These are phyloP conservation scores for Bimuria novae-zelandiae DNA, from an alignment of 2,329 filamentous ascomycete species.

Conservation along the genomic window DNA sequence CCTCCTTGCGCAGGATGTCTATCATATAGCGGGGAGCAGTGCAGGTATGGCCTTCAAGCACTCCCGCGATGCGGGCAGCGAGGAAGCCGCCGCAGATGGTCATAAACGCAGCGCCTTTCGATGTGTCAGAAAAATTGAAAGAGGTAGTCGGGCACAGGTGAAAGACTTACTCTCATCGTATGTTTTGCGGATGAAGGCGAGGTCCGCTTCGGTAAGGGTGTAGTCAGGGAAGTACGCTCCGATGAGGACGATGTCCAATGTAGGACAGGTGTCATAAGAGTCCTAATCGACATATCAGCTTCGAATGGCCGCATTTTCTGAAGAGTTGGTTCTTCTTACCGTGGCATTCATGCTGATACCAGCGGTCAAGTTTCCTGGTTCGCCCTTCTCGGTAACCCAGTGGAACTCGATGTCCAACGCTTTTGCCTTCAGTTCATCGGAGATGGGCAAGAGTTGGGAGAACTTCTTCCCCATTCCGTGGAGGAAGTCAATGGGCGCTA, in stretches of 20 bases:
- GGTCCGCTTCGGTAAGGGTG: constrained; percentile 38
- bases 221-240: constrained; percentile 43
- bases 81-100: constrained; percentile 48
- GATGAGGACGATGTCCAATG: constrained; percentile 50
- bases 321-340: constrained; percentile 1
- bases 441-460: constrained; percentile 14
- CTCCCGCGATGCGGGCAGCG: constrained; percentile 39
- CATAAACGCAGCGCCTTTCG: constrained; percentile 42
- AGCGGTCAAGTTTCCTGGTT: constrained; percentile 16
- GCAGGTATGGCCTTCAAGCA: constrained; percentile 46
- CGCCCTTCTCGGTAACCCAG: constrained; percentile 36
- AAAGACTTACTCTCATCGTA: constrained; percentile 30
- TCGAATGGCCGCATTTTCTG: no score
- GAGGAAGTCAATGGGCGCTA: constrained; percentile 37
- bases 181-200: constrained; percentile 45
- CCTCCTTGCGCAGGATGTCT: constrained; percentile 24
- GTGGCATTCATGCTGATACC: constrained; percentile 22
- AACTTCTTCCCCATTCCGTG: constrained; percentile 24
- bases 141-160: not conserved
- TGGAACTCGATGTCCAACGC: constrained; percentile 35
- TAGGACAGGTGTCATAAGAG: constrained; percentile 47
- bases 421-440: constrained; percentile 18
- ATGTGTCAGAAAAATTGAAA: not conserved
- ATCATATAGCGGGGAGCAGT: constrained; percentile 45
- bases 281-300: constrained; percentile 30